phyloP scores from a whole-genome alignment of 345 rosid genomes.

The Melaleuca quinquenervia region DNA sequence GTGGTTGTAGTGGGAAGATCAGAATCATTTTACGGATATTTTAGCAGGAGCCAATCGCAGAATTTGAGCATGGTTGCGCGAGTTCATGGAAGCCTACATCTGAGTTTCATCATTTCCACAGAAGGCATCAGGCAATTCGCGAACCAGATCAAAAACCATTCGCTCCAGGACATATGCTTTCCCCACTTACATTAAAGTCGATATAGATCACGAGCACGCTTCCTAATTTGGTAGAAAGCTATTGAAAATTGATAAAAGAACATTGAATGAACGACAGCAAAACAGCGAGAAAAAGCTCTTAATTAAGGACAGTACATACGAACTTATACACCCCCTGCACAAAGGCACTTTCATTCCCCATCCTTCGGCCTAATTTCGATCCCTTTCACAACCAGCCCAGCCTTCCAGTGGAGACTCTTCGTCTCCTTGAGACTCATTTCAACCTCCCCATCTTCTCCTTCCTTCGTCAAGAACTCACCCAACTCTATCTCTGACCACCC shows the following conservation, averaged over 20 bases:
- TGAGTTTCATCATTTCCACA: background rate
- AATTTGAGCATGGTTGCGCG: background rate
- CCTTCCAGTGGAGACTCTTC: slow-evolving; percentile 1
- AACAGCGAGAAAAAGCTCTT: background rate
- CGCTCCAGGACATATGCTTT: background rate
- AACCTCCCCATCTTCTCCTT: slow-evolving; percentile 8
- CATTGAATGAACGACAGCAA: background rate
- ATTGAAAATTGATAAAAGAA: background rate
- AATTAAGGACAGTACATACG: background rate
- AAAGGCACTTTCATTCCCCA: background rate
- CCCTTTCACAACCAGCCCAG: slow-evolving; percentile 2
- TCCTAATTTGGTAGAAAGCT: background rate
- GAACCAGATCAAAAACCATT: background rate
- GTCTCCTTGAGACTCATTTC: slow-evolving; percentile 10
- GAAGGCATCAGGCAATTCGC: background rate
- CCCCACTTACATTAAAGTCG: background rate
- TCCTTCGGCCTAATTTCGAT: background rate
- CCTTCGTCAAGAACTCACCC: slow-evolving; percentile 11
- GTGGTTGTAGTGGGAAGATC: background rate
- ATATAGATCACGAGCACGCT: background rate
- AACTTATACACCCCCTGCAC: background rate
- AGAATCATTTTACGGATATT: background rate
- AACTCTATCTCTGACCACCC: slow-evolving; percentile 18
- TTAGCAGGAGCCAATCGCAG: background rate
- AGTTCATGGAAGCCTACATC: background rate